These are phyloP conservation scores for Arabis alpina DNA, from an alignment of 345 rosid species.

Conservation along the genomic window DNA sequence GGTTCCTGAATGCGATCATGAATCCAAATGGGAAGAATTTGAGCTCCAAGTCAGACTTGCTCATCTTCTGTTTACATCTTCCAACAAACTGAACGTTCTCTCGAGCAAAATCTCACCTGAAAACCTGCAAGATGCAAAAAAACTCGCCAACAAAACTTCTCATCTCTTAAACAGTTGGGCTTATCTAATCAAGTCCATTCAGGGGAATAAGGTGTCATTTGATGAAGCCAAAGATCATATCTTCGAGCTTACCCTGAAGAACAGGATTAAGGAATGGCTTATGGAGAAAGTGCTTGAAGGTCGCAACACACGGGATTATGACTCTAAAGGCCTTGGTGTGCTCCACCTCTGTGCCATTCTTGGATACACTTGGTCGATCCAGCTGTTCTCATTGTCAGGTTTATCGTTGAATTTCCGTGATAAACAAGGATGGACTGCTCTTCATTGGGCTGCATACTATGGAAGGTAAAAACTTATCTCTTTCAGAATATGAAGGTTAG, in stretches of 20 bases:
- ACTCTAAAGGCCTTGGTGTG: slow-evolving; percentile 79
- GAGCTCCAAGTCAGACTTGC: slow-evolving; percentile 78
- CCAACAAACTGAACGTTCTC: slow-evolving; percentile 61
- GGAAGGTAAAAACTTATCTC: slow-evolving; percentile 62
- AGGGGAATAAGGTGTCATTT: slow-evolving; percentile 52
- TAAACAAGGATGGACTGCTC: slow-evolving; percentile 96
- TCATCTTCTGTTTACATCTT: slow-evolving; percentile 71
- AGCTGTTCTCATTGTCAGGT: slow-evolving; percentile 74
- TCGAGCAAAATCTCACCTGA: slow-evolving; percentile 56
- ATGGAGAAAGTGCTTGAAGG: slow-evolving; percentile 78
- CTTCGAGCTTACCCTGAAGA: slow-evolving; percentile 75
- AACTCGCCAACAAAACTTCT: slow-evolving; percentile 55
- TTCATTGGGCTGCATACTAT: slow-evolving; percentile 94
- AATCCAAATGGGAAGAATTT: slow-evolving; percentile 68
- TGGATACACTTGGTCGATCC: slow-evolving; percentile 87
- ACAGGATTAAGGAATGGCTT: slow-evolving; percentile 82
- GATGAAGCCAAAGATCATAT: slow-evolving; percentile 67
- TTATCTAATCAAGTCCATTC: slow-evolving; percentile 64
- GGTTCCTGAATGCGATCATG: slow-evolving; percentile 50
- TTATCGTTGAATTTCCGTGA: slow-evolving; percentile 84
- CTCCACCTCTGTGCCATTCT: slow-evolving; percentile 90
- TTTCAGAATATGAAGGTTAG: background rate
- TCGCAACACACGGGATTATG: slow-evolving; percentile 60
- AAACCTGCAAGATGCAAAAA: slow-evolving; percentile 66
- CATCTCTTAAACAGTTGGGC: slow-evolving; percentile 66